A percentile compares a stretch with the other conserved stretches of the same genome.
These are phyloP conservation scores for Tardiomyces depauwii DNA, from an alignment of 1,139 yeast species.

Conservation along the genomic window DNA sequence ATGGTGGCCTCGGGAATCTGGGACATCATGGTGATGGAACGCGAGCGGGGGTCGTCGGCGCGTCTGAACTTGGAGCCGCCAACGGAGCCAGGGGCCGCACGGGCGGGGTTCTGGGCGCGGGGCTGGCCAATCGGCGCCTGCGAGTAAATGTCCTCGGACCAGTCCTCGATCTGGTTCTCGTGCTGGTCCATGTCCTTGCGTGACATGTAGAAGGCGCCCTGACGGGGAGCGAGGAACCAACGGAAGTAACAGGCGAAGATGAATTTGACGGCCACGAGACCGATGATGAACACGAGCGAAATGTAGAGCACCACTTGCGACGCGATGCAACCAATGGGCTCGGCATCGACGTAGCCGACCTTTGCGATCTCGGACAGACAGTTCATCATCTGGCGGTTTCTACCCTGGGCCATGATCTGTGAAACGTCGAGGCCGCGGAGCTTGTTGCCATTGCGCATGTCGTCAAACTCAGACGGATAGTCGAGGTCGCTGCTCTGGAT, in stretches of 20 bases:
- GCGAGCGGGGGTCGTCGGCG: constrained; percentile 8
- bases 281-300: constrained; percentile 72
- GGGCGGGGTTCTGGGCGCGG: neutral
- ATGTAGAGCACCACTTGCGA: constrained; percentile 70
- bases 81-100: constrained; percentile 4
- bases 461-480: constrained; percentile 63
- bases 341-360: constrained; percentile 83
- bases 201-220: constrained; percentile 63
- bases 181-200: constrained; percentile 42
- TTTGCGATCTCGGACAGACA: constrained; percentile 81
- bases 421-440: constrained; percentile 76
- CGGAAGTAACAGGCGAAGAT: constrained; percentile 79
- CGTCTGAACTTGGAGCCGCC: constrained; percentile 14
- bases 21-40: constrained; percentile 25
- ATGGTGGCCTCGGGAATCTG: constrained; percentile 25
- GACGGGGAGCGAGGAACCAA: constrained; percentile 67
- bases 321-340: constrained; percentile 93
- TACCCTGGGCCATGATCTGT: constrained; percentile 54
- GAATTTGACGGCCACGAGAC: constrained; percentile 69
- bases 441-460: constrained; percentile 41
- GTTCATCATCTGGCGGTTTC: constrained; percentile 60
- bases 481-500: constrained; percentile 53
- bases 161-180: constrained; percentile 57
- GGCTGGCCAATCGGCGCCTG: constrained; percentile 39
- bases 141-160: constrained; percentile 51